Evolutionary conservation across 2,329 filamentous ascomycete genomes (phyloP), one percentile per base, ranked within the genome.

Genomic region (Trichoderma guizhouense): DNA sequence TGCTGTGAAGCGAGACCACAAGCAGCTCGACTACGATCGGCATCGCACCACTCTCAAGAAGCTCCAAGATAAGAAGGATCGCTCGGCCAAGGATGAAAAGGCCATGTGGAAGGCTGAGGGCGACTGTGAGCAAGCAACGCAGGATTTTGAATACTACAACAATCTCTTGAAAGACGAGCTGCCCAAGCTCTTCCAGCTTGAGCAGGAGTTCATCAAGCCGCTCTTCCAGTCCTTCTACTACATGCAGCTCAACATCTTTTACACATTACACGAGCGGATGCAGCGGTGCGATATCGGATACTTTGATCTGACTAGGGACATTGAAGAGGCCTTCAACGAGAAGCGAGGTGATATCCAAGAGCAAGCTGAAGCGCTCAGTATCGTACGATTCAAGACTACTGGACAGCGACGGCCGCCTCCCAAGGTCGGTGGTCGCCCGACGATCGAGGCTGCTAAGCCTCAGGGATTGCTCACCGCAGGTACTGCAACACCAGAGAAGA

Each of bases 181-280:
- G 74, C 96, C 96, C 32, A 94, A 94, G 82, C 88, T 99, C 12
- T 99, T 99, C 82, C 82, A 85, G 8, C 89, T 99, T 21, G 96
- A 99, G 82, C 89, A 91, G 74, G 92, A 98, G 81, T 98, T 99
- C 81, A 99, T 99, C 81, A 91, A 93, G 76, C 96, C 96, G 3
- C 89, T 99, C 8, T 99, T 99, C 87, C 96, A 98, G 81, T 97
- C 93, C 11, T 99, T 99, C 85, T 99, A 99, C 84, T 99, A 98
- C 86, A 99, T 99, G 96, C 96, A 99, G 83, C 89, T 99, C 75
- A 99, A 99, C 82, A 93, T 99, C 75, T 99, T 98, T 82, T 99
- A 99, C 83, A 99, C 96, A 1, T 87, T 99, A 69, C 96, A 99
- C 81, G 95, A 98, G 83, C 94, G 92, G 83, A 99, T 99, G 96